A percentile compares a stretch with the other conserved stretches of the same genome.
Evolutionary conservation across 106 monocot genomes (phyloP).

Genomic region (Alisma plantagoaquatica): DNA sequence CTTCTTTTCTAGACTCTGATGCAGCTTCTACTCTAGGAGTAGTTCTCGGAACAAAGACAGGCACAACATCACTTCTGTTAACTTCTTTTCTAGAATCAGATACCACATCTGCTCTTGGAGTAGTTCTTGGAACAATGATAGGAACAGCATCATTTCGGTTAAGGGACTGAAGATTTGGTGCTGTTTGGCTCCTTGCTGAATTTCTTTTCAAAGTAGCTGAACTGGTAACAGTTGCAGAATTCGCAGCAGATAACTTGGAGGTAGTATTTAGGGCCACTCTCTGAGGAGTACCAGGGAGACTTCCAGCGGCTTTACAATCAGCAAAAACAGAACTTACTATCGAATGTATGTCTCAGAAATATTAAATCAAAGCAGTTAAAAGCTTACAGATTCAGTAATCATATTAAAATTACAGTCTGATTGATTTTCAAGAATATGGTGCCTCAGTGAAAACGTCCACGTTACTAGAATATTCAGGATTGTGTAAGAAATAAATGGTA

Average conservation of each 20-base stretch:
- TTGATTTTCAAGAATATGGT: no score
- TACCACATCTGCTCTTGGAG: no score
- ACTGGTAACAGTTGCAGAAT: slow-evolving; percentile 21
- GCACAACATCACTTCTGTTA: slow-evolving; percentile 48
- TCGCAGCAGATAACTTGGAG: slow-evolving; percentile 28
- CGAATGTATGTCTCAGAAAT: no score
- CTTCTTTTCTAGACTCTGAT: slow-evolving; percentile 35
- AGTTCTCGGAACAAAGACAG: slow-evolving; percentile 64
- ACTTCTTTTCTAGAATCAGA: no score
- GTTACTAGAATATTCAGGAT: background rate
- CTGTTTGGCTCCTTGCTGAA: slow-evolving; percentile 40
- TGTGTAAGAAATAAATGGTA: background rate
- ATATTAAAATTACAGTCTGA: no score
- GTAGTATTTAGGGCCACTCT: slow-evolving; percentile 27
- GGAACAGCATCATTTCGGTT: no score
- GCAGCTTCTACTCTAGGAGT: slow-evolving; percentile 35
- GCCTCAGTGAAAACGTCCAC: no score
- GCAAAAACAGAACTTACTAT: no score
- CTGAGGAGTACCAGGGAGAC: slow-evolving; percentile 60
- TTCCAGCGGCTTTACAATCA: slow-evolving; percentile 47
- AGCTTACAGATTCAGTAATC: no score
- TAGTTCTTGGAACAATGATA: no score
- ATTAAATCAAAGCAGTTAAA: no score
- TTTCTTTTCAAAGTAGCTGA: slow-evolving; percentile 37
- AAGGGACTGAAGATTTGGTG: slow-evolving; percentile 24